Conservation (phyloP, 371 early-diverging fungal species). For the Zychaea mexicana region DNA sequence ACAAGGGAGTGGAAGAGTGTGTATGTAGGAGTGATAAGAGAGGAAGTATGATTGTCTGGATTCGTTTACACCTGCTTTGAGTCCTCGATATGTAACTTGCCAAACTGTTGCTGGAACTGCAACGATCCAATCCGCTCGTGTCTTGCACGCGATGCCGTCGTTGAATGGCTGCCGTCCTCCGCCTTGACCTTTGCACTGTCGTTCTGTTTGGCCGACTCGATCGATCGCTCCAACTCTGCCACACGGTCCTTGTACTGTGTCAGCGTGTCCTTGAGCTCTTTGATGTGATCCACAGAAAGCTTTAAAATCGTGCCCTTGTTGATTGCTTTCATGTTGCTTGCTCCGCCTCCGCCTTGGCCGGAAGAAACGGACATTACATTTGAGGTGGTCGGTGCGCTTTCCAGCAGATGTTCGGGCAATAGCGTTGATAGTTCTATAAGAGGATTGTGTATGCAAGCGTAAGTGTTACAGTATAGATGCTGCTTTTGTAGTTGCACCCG, state of each 20-base stretch:
- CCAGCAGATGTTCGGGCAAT: conserved; percentile 70
- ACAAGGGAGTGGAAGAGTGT: no score
- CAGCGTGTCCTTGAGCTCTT: conserved; percentile 42
- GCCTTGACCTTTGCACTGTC: background rate
- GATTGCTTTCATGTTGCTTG: conserved; percentile 49
- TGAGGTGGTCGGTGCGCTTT: conserved; percentile 41
- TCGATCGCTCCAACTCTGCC: conserved; percentile 61
- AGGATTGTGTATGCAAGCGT: background rate
- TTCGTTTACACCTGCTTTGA: background rate
- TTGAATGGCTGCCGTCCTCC: background rate
- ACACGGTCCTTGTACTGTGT: conserved; percentile 39
- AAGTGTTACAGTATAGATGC: no score
- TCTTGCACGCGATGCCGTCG: background rate
- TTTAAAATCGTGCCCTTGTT: conserved; percentile 89
- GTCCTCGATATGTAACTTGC: conserved; percentile 24
- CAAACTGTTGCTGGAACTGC: conserved; percentile 29
- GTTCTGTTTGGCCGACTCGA: conserved; percentile 3
- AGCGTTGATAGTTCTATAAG: conserved; percentile 78
- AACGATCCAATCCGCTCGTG: conserved; percentile 10
- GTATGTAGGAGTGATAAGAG: no score
- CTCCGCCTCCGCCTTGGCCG: conserved; percentile 11
- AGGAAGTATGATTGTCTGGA: background rate
- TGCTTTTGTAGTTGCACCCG: no score
- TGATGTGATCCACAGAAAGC: conserved; percentile 74
- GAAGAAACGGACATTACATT: conserved; percentile 33